Percentiles rank a stretch among this genome's conserved stretches.
Evolutionary conservation across 306 rosid species (phyloP).

Genomic region (Aeschynomene evenia): DNA sequence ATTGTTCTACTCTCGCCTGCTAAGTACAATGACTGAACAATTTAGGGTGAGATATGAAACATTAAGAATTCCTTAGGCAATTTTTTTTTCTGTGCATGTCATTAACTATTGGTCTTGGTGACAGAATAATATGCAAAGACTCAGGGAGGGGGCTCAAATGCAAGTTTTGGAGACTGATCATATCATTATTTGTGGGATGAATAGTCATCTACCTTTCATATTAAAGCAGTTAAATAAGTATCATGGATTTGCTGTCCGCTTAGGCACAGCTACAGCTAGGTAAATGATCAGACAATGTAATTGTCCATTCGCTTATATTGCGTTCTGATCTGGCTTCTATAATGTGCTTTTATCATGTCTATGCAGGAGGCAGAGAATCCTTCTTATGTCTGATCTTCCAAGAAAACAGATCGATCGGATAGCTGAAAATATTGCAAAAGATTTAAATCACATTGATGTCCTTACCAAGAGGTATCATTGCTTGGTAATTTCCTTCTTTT

Average conservation of each 20-base stretch:
- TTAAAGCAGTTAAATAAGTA: constrained; percentile 82
- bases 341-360: constrained; percentile 24
- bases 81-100: constrained; percentile 22
- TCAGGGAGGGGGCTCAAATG: constrained; percentile 93
- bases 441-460: constrained; percentile 79
- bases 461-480: constrained; percentile 80
- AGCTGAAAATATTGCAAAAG: constrained; percentile 73
- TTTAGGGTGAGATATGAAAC: constrained; percentile 71
- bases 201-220: constrained; percentile 80
- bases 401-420: constrained; percentile 89
- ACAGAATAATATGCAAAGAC: constrained; percentile 89
- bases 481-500: constrained; percentile 34
- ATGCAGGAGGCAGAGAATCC: constrained; percentile 88
- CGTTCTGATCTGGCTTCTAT: constrained; percentile 38
- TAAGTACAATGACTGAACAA: constrained; percentile 96
- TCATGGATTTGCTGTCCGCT: constrained; percentile 83
- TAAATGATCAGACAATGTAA: constrained; percentile 43
- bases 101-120: constrained; percentile 38
- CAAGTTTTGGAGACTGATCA: constrained; percentile 95
- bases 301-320: constrained; percentile 26
- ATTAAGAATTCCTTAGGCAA: constrained; percentile 2
- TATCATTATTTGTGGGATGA: constrained; percentile 92
- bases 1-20: constrained; percentile 82
- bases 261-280: constrained; percentile 98
- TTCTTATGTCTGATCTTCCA: constrained; percentile 96